phyloP scores from a whole-genome alignment of 225 moss, liverwort and hornwort genomes.

The Antitrichia curtipendula region DNA sequence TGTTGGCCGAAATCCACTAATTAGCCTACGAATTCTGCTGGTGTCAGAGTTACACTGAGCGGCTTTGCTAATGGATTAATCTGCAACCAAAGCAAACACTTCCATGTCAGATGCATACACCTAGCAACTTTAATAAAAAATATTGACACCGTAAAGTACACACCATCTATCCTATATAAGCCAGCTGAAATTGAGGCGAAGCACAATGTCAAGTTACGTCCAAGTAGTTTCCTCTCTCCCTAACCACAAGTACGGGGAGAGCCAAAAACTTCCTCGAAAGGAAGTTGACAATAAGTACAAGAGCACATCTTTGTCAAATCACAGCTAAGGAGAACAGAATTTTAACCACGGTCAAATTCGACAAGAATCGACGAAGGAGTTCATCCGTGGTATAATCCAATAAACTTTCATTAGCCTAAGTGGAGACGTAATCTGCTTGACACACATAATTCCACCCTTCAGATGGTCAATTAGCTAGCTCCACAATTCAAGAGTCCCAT shows the following conservation, averaged over 20 bases:
- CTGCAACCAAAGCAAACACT: background rate
- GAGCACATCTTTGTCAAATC: background rate
- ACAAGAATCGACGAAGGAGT: background rate
- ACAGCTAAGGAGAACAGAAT: background rate
- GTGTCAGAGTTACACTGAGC: background rate
- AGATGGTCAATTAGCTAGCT: background rate
- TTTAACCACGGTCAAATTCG: background rate
- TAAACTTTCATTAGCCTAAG: background rate
- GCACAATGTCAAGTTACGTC: background rate
- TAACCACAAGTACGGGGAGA: background rate
- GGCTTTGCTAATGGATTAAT: background rate
- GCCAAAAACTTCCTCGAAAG: background rate
- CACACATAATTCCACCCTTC: background rate
- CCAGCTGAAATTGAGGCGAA: background rate
- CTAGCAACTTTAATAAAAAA: background rate
- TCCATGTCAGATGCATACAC: background rate
- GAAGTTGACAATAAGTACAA: background rate
- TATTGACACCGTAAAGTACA: background rate
- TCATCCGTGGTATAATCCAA: background rate
- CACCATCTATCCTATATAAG: background rate
- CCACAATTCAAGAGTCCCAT: background rate
- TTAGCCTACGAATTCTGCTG: background rate
- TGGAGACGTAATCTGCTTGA: background rate
- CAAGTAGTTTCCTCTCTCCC: background rate
- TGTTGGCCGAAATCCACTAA: background rate